Percentiles rank a stretch among this genome's conserved stretches.
phyloP scores from a whole-genome alignment of 768 basidiomycete genomes.

The Obba rivulosa region DNA sequence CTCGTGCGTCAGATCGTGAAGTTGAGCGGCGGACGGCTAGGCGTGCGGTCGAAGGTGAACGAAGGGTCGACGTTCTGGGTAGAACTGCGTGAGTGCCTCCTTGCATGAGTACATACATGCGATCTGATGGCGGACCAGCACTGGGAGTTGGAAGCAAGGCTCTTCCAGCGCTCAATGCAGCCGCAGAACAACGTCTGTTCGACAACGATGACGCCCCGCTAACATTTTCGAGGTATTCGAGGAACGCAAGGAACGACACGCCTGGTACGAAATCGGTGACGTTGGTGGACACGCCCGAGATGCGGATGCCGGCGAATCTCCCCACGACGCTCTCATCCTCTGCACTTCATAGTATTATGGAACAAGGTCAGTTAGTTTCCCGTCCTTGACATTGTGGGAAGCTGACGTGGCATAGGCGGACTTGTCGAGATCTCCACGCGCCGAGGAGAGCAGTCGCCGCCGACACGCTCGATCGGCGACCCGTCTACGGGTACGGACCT shows the following conservation, averaged over 20 bases:
- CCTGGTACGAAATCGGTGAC: background rate
- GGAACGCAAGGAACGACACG: background rate
- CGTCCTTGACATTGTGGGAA: background rate
- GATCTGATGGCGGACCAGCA: conserved; percentile 26
- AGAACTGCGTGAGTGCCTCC: conserved; percentile 48
- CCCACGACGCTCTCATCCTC: conserved; percentile 27
- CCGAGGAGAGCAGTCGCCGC: conserved; percentile 28
- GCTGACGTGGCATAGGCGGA: conserved; percentile 35
- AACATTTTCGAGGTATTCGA: background rate
- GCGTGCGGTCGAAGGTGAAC: conserved; percentile 37
- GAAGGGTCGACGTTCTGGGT: conserved; percentile 89
- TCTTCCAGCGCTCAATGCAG: conserved; percentile 21
- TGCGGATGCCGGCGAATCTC: background rate
- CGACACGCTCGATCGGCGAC: conserved; percentile 40
- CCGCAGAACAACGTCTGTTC: background rate
- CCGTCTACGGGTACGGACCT: conserved; percentile 31
- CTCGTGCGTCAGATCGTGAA: conserved; percentile 50
- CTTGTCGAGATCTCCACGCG: conserved; percentile 51
- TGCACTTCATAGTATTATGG: conserved; percentile 64
- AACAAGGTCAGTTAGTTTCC: conserved; percentile 38
- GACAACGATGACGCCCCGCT: background rate
- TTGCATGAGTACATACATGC: background rate
- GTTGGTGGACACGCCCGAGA: background rate
- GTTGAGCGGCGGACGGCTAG: conserved; percentile 42
- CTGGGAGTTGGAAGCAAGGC: conserved; percentile 66